Percentiles rank a stretch among this genome's conserved stretches.
phyloP scores from a whole-genome alignment of 352 stramenopile genomes.

The Stramenopiles sp. region DNA sequence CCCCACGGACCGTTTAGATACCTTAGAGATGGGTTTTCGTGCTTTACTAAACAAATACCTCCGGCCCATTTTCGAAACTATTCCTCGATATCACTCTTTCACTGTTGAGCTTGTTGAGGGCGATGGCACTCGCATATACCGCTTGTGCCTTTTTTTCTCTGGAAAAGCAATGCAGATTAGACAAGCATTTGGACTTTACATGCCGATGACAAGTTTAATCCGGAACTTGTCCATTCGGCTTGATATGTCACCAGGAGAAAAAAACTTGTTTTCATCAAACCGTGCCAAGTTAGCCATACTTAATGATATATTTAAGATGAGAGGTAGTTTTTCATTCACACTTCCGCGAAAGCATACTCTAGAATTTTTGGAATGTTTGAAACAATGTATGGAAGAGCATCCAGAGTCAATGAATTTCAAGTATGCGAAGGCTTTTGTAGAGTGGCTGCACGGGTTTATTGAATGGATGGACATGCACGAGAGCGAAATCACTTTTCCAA shows the following conservation, averaged over 20 bases:
- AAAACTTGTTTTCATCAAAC: background rate
- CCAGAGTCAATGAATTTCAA: background rate
- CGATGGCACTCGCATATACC: background rate
- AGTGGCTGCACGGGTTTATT: background rate
- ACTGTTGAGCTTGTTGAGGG: background rate
- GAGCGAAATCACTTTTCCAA: background rate
- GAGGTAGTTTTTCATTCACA: background rate
- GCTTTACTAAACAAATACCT: background rate
- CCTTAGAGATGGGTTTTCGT: background rate
- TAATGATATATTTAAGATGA: background rate
- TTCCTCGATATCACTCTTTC: background rate
- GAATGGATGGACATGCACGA: background rate
- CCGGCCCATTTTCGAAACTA: background rate
- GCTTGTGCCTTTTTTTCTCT: background rate
- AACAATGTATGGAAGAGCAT: background rate
- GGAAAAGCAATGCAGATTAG: background rate
- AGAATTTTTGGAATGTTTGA: background rate
- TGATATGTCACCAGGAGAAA: background rate
- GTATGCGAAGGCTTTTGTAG: background rate
- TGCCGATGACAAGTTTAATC: background rate
- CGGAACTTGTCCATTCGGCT: background rate
- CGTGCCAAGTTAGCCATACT: background rate
- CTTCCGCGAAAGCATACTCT: background rate
- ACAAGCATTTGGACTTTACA: background rate
- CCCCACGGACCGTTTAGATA: background rate